phyloP scores from a whole-genome alignment of 2,329 filamentous ascomycete species.

The Parafenestella ontariensis region DNA sequence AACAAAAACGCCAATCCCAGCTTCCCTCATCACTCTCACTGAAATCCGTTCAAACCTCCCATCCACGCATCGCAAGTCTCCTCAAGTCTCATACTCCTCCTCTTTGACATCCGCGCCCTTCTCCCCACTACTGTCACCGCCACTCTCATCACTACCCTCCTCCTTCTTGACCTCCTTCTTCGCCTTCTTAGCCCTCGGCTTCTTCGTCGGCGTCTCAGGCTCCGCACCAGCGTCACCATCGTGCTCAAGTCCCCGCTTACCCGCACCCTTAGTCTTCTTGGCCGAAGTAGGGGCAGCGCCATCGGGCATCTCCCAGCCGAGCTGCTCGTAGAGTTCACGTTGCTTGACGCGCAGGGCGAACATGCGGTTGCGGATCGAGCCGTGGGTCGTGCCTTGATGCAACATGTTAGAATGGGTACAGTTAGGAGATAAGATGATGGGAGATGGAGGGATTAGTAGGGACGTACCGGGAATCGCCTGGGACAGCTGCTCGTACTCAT shows the following conservation, averaged over 20 bases:
- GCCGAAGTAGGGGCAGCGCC: conserved; percentile 7
- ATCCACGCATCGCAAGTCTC: background rate
- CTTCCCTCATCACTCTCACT: background rate
- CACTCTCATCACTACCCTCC: background rate
- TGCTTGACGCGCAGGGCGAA: conserved; percentile 16
- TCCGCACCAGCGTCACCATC: background rate
- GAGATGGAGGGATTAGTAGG: background rate
- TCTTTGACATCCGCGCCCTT: conserved; percentile 1
- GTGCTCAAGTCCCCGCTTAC: conserved; percentile 2
- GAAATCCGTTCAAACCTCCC: background rate
- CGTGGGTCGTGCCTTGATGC: conserved; percentile 10
- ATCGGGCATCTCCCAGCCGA: conserved; percentile 18
- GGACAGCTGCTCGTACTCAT: conserved; percentile 22
- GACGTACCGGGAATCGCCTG: conserved; percentile 21
- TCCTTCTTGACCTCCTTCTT: conserved; percentile 13
- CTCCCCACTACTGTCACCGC: background rate
- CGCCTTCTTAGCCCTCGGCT: conserved; percentile 5
- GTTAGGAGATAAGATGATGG: background rate
- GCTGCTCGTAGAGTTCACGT: conserved; percentile 18
- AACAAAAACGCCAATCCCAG: too few species aligned
- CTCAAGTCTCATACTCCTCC: conserved; percentile 1
- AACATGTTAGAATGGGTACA: background rate
- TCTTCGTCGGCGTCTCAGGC: conserved; percentile 14
- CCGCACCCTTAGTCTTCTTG: conserved; percentile 4
- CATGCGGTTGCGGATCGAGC: conserved; percentile 27